A percentile compares a stretch with the other conserved stretches of the same genome.
Evolutionary conservation across 73 alveolate genomes (phyloP).

Genomic region (Paramecium octaurelia): DNA sequence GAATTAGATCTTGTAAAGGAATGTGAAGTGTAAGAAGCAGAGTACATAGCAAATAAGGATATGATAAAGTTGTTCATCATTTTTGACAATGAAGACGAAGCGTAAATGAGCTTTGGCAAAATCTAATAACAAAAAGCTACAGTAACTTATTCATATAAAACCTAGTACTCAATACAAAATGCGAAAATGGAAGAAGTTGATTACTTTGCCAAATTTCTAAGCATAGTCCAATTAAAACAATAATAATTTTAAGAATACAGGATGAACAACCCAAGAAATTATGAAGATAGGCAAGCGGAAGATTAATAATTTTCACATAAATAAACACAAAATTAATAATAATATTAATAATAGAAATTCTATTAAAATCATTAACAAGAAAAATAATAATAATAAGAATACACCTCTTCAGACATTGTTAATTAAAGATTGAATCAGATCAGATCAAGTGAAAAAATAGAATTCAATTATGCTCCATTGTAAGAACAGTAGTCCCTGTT

Average conservation of each 20-base stretch:
- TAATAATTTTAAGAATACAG: not conserved
- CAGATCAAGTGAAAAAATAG: not conserved
- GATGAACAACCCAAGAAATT: not conserved
- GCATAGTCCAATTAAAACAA: not conserved
- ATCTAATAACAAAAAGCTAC: not conserved
- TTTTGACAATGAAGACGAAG: conserved; percentile 1
- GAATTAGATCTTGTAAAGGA: not conserved
- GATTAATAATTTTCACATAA: not conserved
- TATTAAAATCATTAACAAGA: not conserved
- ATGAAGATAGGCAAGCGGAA: not conserved
- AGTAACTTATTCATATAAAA: not conserved
- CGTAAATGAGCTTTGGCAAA: not conserved
- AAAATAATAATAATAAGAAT: not conserved
- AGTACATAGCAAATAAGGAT: not conserved
- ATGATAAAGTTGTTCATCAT: not conserved
- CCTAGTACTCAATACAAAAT: not conserved
- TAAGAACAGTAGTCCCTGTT: not conserved
- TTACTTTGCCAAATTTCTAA: not conserved
- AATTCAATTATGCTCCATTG: not conserved
- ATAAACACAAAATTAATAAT: not conserved
- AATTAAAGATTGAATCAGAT: not conserved
- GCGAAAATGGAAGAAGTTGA: not conserved
- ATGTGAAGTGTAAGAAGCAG: not conserved
- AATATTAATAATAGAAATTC: not conserved
- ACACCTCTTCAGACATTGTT: not conserved